Conservation (phyloP, 108 stramenopile genomes). For the Skeletonema grethae region DNA sequence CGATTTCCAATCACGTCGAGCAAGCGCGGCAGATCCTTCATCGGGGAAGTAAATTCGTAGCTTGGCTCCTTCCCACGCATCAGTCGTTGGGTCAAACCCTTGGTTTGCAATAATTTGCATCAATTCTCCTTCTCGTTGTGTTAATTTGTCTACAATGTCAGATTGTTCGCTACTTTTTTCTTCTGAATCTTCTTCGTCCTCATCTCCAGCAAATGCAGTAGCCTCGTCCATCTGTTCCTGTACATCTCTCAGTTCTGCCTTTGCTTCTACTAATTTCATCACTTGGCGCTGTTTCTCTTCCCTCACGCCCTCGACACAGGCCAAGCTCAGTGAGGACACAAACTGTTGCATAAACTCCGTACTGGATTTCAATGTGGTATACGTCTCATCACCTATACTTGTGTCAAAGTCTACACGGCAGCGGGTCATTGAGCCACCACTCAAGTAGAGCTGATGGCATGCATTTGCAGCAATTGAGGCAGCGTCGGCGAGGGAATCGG, state of each 20-base stretch:
- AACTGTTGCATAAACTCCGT: conserved; percentile 89
- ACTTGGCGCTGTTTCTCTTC: conserved; percentile 60
- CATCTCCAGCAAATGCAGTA: conserved; percentile 30
- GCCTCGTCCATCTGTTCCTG: conserved; percentile 33
- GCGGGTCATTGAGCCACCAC: conserved; percentile 50
- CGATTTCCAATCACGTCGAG: conserved; percentile 82
- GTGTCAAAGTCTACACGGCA: conserved; percentile 95
- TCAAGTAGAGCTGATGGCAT: conserved; percentile 34
- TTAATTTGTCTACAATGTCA: conserved; percentile 5
- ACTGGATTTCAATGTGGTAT: conserved; percentile 82
- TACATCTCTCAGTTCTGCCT: conserved; percentile 59
- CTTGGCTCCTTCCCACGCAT: conserved; percentile 55
- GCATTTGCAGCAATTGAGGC: conserved; percentile 29
- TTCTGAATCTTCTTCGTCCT: conserved; percentile 27
- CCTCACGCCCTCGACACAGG: conserved; percentile 63
- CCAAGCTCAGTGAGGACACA: conserved; percentile 70
- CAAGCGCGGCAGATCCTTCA: conserved; percentile 91
- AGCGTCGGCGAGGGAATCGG: conserved; percentile 74
- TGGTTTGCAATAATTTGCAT: conserved; percentile 52
- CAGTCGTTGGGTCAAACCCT: conserved; percentile 43
- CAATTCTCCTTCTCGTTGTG: conserved; percentile 36
- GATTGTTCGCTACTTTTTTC: conserved; percentile 16
- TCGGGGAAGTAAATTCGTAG: conserved; percentile 91
- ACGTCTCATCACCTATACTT: conserved; percentile 89
- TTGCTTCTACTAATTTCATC: conserved; percentile 60